Evolutionary conservation across 305 asterid species (phyloP), one percentile per base, ranked within the genome.

Genomic region (Plantago coronopus): DNA sequence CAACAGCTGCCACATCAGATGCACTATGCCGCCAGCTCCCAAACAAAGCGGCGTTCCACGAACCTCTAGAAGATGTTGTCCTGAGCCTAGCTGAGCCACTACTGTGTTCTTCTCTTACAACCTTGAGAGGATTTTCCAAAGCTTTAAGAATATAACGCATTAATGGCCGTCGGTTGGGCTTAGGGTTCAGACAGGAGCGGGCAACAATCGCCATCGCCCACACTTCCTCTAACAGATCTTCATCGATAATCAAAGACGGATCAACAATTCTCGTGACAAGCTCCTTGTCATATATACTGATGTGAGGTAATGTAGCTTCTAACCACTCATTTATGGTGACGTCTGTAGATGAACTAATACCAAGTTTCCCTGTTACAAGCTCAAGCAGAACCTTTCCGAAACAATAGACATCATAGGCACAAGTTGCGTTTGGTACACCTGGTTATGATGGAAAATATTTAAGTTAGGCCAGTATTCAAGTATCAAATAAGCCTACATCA

Each of bases 1-100:
- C 74, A 8, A 59, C 80, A 15, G 82, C 82, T 0, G 79, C 84
- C 2, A 79, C 91, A 17, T 87, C 95, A 1, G 80, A 83, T 17
- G 96, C 78, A 66, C 87, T 79, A n/a, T 81, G 91, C 67, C 96
- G 77, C 95, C 97, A 85, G 80, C 96, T 87, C 47, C 95, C 95
- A 27, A 87, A 87, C 14, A 87, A 59, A 21, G 91, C 72, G 2
- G 94, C 91, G 14, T 83, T 87, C 96, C 96, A 90, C 0, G 97
- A 90, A 63, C 96, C 82, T 77, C 95, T 69, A 8, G 96, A 87
- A 14, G 96, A 87, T 16, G 88, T 83, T 8, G 96, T 69, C 70
- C 90, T 69, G 7, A 90, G 95, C 80, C 96, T 73, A 2, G 79
- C 93, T 0, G 95, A 85, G 66, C 93, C 66, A 7, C 75, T 65